These are phyloP conservation scores for Lentinula boryana DNA, from an alignment of 768 basidiomycete species.

Conservation along the genomic window DNA sequence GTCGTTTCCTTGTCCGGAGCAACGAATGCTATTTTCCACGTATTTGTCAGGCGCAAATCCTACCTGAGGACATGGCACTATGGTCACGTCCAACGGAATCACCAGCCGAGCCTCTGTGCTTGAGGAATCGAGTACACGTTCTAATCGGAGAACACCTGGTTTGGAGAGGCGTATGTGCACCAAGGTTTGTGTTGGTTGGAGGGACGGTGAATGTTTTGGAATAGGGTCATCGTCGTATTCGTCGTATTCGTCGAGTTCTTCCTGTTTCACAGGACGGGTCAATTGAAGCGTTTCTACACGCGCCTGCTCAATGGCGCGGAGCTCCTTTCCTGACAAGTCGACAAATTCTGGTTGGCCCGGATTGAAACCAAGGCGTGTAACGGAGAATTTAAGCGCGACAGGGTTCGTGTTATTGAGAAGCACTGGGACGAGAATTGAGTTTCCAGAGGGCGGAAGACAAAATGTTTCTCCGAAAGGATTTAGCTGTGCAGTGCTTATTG, in stretches of 20 bases:
- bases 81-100: slow-evolving; percentile 53
- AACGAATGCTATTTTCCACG: slow-evolving; percentile 45
- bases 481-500: slow-evolving; percentile 87
- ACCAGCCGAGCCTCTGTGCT: slow-evolving; percentile 71
- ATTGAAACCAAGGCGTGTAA: slow-evolving; percentile 56
- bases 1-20: slow-evolving; percentile 59
- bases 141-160: slow-evolving; percentile 72
- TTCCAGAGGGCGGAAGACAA: slow-evolving; percentile 54
- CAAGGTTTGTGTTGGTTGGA: slow-evolving; percentile 73
- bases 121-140: slow-evolving; percentile 64
- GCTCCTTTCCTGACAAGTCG: slow-evolving; percentile 56
- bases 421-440: slow-evolving; percentile 68
- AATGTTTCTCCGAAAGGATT: slow-evolving; percentile 73
- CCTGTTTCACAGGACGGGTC: slow-evolving; percentile 29
- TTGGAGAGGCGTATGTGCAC: slow-evolving; percentile 65
- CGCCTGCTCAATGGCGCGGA: slow-evolving; percentile 60
- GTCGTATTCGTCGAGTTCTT: slow-evolving; percentile 48
- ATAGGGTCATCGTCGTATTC: slow-evolving; percentile 60
- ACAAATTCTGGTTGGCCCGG: slow-evolving; percentile 39
- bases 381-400: slow-evolving; percentile 61
- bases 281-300: slow-evolving; percentile 47
- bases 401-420: slow-evolving; percentile 89
- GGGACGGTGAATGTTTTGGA: slow-evolving; percentile 28
- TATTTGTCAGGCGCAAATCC: slow-evolving; percentile 48
- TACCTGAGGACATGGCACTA: slow-evolving; percentile 81